Evolutionary conservation across 2,329 filamentous ascomycete species (phyloP), one percentile per base, ranked within the genome.

Genomic region (Aspergillus sclerotialis): DNA sequence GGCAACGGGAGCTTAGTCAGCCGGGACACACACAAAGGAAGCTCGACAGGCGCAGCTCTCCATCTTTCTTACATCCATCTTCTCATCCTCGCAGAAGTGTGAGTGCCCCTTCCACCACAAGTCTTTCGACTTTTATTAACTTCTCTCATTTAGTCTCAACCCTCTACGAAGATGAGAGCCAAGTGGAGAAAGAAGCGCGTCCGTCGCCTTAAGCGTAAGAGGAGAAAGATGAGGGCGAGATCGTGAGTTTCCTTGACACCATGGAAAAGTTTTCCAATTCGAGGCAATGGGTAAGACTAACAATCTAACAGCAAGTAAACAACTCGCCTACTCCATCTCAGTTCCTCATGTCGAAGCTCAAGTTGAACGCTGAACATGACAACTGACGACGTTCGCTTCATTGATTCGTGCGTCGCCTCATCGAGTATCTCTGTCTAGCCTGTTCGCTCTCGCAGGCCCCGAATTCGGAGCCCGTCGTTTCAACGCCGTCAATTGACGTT

Each of bases 151-250:
- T 30, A 30, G 36, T 50, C 38, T 52, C 53, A 52, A 53, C 50
- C 46, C 51, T 62, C 58, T 63, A 52, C 60, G 61, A 65, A 65
- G 62, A 82, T 82, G 79, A 82, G 90, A 92, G 89, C 88, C 68
- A 96, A 96, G 80, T 96, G 92, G 92, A 92, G 90, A 80, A 98
- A 98, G 85, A 98, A 98, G 90, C 81, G 92, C 70, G 89, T 94
- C 75, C 80, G 92, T 64, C 83, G 92, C 73, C 87, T 98, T 72
- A 96, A 96, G 84, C 84, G 89, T 69, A 98, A 98, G 89, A 88
- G 92, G 77, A 93, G 92, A 88, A 98, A 98, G 90, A 94, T 92
- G 75, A 82, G 92, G 70, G 92, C 90, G 63, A 76, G 92, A 76
- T 89, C 82, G 92, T 96, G 78, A 79, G 88, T 72, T 46, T 18